A percentile compares a stretch with the other conserved stretches of the same genome.
These are phyloP conservation scores for Cenchrus americanus DNA, from an alignment of 176 grass and related monocot species.

Conservation along the genomic window DNA sequence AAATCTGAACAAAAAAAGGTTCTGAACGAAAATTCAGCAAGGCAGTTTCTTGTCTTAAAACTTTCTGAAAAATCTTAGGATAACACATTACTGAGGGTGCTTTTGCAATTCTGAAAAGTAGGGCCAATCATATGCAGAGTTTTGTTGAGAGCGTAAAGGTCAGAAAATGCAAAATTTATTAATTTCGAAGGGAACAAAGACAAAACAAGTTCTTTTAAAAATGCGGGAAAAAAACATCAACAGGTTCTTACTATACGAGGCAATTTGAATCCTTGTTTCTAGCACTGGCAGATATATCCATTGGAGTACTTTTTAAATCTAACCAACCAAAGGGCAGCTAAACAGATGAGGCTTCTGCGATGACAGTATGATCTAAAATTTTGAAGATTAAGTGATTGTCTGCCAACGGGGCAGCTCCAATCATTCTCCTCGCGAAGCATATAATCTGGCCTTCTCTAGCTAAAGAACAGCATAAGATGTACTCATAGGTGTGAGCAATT, in stretches of 20 bases:
- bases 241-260: not conserved
- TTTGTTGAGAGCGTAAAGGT: not conserved
- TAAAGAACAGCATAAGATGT: not conserved
- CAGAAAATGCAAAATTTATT: not conserved
- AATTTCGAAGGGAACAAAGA: not conserved
- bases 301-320: too few relatives aligned
- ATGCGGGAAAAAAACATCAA: too few relatives aligned
- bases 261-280: not conserved
- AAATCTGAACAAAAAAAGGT: too few relatives aligned
- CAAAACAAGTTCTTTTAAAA: not conserved
- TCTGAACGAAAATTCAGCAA: too few relatives aligned
- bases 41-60: too few relatives aligned
- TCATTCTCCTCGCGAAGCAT: not conserved
- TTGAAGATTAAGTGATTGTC: not conserved
- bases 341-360: too few relatives aligned
- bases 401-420: not conserved
- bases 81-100: not conserved
- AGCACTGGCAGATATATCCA: too few relatives aligned
- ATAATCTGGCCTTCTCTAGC: not conserved
- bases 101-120: not conserved
- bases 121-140: not conserved
- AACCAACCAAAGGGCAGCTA: too few relatives aligned
- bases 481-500: not conserved
- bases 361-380: too few relatives aligned
- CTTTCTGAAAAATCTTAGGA: too few relatives aligned